Conservation (phyloP, 2,329 filamentous ascomycete genomes). For the Coleophoma eucalyptorum region DNA sequence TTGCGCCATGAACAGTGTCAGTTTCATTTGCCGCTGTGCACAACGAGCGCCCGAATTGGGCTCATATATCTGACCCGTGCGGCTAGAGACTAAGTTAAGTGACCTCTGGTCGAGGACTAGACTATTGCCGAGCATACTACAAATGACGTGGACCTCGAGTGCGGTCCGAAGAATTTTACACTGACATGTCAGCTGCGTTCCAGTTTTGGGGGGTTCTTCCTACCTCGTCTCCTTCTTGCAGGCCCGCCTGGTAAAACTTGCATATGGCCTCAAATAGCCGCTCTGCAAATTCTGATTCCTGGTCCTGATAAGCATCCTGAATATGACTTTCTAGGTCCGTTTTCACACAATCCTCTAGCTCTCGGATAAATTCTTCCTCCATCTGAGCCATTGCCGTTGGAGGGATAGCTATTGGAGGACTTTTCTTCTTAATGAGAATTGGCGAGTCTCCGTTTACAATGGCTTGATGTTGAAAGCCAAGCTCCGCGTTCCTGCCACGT, state of each 20-base stretch:
- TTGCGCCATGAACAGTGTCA: constrained; percentile 24
- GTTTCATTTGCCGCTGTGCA: constrained; percentile 26
- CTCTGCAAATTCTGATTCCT: constrained; percentile 19
- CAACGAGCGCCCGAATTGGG: constrained; percentile 19
- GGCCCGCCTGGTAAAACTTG: constrained; percentile 16
- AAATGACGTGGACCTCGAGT: constrained; percentile 24
- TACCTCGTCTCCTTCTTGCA: constrained; percentile 20
- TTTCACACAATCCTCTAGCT: constrained; percentile 22
- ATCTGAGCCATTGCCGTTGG: constrained; percentile 22
- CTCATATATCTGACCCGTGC: constrained; percentile 17
- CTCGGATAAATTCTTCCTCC: constrained; percentile 18
- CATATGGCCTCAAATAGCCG: constrained; percentile 17
- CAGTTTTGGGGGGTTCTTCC: neutral
- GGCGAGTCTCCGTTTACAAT: constrained; percentile 9
- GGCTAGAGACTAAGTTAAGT: constrained; percentile 14
- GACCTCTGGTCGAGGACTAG: constrained; percentile 23
- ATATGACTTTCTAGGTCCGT: constrained; percentile 18
- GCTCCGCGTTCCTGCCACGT: constrained; percentile 15
- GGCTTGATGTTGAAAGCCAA: constrained; percentile 18
- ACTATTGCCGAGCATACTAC: constrained; percentile 23
- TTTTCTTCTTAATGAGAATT: constrained; percentile 16
- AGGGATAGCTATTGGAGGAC: constrained; percentile 24
- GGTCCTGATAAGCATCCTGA: constrained; percentile 17
- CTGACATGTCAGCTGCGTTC: constrained; percentile 12
- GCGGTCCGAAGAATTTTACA: constrained; percentile 22